These are phyloP conservation scores for Lactuca sativa DNA, from an alignment of 129 eudicot species.

Conservation along the genomic window DNA sequence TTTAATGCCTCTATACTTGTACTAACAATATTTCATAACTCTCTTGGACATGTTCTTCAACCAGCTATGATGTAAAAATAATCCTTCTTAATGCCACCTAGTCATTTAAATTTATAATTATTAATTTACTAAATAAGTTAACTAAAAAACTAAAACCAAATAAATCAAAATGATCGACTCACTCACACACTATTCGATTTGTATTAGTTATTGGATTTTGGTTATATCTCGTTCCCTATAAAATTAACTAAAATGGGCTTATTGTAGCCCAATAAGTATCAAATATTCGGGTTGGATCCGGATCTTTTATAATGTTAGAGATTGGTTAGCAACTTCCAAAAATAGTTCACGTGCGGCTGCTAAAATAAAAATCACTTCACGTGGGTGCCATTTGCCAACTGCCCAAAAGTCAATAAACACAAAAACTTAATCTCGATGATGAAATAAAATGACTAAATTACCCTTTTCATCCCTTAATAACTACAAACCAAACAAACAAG, in stretches of 20 bases:
- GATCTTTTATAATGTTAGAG: not conserved
- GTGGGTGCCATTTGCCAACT: constrained; percentile 48
- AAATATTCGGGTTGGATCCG: not conserved
- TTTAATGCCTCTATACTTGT: no score
- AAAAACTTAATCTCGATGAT: not conserved
- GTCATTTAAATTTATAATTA: no score
- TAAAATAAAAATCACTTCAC: constrained; percentile 36
- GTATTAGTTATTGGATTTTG: no score
- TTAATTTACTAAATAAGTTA: no score
- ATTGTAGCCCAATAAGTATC: not conserved
- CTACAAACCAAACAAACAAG: not conserved
- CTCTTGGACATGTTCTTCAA: no score
- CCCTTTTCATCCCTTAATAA: constrained; percentile 4
- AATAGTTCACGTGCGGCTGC: constrained; percentile 38
- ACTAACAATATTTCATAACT: no score
- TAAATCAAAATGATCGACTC: no score
- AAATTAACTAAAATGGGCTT: not conserved
- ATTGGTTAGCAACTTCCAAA: constrained; percentile 21
- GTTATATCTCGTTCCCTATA: no score
- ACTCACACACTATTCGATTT: no score
- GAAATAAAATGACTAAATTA: not conserved
- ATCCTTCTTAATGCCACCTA: no score
- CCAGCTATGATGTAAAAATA: no score
- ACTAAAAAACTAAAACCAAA: no score
- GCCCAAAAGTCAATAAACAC: constrained; percentile 41